Conservation (phyloP, 2,329 filamentous ascomycete species). For the Atkinsonella hypoxylon region DNA sequence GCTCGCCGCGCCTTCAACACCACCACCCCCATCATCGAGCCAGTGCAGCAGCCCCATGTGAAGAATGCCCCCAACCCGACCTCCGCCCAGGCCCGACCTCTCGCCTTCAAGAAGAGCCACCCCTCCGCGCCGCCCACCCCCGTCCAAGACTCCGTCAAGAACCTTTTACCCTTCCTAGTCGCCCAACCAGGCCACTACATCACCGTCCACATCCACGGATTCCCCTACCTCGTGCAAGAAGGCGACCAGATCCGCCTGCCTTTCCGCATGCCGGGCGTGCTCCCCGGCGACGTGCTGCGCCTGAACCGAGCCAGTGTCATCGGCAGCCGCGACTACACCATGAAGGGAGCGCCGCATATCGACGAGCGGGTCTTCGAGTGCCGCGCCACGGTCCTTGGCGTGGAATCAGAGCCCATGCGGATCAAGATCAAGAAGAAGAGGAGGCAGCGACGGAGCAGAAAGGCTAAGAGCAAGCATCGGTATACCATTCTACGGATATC, state of each 20-base stretch:
- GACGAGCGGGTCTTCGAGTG: conserved; percentile 79
- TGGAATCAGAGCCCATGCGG: conserved; percentile 69
- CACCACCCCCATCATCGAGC: conserved; percentile 37
- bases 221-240: conserved; percentile 65
- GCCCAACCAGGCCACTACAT: conserved; percentile 68
- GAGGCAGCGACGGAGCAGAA: conserved; percentile 60
- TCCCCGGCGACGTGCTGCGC: conserved; percentile 73
- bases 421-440: conserved; percentile 73
- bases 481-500: conserved; percentile 80
- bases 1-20: conserved; percentile 31
- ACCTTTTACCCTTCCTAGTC: conserved; percentile 57
- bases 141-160: conserved; percentile 43
- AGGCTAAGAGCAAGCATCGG: conserved; percentile 77
- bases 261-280: conserved; percentile 64
- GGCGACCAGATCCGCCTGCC: conserved; percentile 68
- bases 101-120: conserved; percentile 29
- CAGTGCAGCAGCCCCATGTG: conserved; percentile 19
- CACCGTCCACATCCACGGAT: conserved; percentile 66
- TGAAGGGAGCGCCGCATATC: conserved; percentile 70
- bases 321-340: conserved; percentile 80
- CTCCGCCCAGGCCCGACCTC: conserved; percentile 18
- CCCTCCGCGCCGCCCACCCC: conserved; percentile 21
- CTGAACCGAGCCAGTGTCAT: conserved; percentile 75
- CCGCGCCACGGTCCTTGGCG: conserved; percentile 71
- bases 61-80: conserved; percentile 28